Evolutionary conservation across 108 stramenopile genomes (phyloP), one percentile per base, ranked within the genome.

Genomic region (Cyclotella baltica): DNA sequence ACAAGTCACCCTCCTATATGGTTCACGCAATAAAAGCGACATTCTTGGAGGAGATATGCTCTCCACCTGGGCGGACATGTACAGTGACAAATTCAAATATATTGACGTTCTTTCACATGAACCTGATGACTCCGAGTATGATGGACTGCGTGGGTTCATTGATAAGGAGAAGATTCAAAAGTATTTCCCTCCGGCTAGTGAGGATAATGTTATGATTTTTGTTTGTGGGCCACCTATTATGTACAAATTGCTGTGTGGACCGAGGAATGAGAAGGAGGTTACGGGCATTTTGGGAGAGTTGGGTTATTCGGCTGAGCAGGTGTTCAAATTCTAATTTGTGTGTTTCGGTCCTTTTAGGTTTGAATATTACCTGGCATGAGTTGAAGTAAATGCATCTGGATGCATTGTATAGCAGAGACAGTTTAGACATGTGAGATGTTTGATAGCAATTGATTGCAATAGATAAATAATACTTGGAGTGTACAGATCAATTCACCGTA

Each of bases 141-240:
- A 34, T 1, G 96, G 96, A 15, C 55, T 59, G 23, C 83, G 83
- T 28, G 98, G 98, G 16, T 88, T 87, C 74, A 88, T 99, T 57
- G 75, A 84, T 77, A 67, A 77, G 43, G 86, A 86, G 9, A 48
- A 93, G 67, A 75, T 98, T 33, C 63, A 89, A 67, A 64, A 85
- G 46, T 63, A 91, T 73, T 70, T 95, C 2, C 87, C 93, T 4
- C 69, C 85, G 8, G 77, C 92, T 0, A 80, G 75, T 43, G 85
- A 76, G 3, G 82, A 85, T 0, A 94, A 95, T 74, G 70, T 70
- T 0, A 73, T 95, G 36, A 87, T 99, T 40, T 94, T 96, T 64
- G 93, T 99, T 30, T 99, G 98, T 75, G 98, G 98, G 13, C 97
- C 98, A 33, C 96, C 97, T 0, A 86, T 92, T 20, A 93, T 99